Evolutionary conservation across 495 filamentous ascomycete genomes (phyloP), one percentile per base, ranked within the genome.

Genomic region (Aspergillus diversus): DNA sequence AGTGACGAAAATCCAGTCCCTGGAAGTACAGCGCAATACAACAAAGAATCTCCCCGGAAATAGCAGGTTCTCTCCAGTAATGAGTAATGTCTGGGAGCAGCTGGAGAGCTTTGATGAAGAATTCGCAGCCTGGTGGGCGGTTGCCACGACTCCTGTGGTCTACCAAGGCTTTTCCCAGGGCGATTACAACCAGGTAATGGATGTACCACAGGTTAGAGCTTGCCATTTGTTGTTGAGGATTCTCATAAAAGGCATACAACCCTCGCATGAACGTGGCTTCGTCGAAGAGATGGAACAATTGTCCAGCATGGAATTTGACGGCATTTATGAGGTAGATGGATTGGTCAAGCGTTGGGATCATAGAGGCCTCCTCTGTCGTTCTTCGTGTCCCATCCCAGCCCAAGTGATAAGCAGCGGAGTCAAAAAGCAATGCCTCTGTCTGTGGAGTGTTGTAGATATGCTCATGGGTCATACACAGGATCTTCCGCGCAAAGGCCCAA

Each of bases 201-300:
- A 80, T 76, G 54, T 78, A 80, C 79, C 78, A 81, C 43, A 80
- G 31, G 12, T 68, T 59, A 4, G 65, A 50, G 1, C 67, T 66
- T 12, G 68, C 53, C 47, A 62, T 67, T 35, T 64, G 65, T 6
- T 63, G 66, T 32, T 70, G 66, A 5, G 68, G 62, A 2, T 66
- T 67, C 2, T 73, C 68, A 57, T 81, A 75, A 46, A 77, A 79
- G 1, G 71, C 70, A 21, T 72, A 67, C 5, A 80, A 56, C 4
- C 71, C 68, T 11, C 55, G 59, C 78, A 80, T 80, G 33, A 80
- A 81, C 4, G 65, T 69, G 15, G 56, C 50, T 57, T 81, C 78
- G 43, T 81, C 78, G 47, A 80, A 80, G 4, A 81, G 72, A 27
- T 81, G 77, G 67, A 76, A 81, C 4, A 81, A 39, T 47, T 80